Evolutionary conservation across 805 yeast genomes (phyloP), one percentile per base, ranked within the genome.

Genomic region (Candida endomychidarum): DNA sequence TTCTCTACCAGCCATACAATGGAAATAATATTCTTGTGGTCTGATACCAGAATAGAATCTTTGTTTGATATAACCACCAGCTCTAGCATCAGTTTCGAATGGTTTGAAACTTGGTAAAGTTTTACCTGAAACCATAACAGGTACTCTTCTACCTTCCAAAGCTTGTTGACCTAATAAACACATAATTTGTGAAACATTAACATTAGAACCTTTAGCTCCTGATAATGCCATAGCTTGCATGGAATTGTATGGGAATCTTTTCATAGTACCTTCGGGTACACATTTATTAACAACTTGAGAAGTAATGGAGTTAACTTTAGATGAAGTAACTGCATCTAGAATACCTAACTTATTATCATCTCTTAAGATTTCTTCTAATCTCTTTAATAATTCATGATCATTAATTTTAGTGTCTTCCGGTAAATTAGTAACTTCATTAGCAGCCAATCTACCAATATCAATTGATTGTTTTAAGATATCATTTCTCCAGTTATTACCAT

Each of bases 1-100:
- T 75, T 93, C 99, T 74, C 99, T 85, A 69, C 99, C 99, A 41
- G 99, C 99, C 99, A 93, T 93, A 75, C 98, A 93, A 71, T 93
- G 99, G 93, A 95, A 93, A 62, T 90, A 93, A 68, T 95, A 93
- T 65, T 93, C 99, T 68, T 93, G 99, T 4, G 99, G 99, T 63
- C 87, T 81, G 52, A 93, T 86, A 65, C 99, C 99, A 28, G 97
- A 88, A 63, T 88, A 95, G 81, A 93, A 93, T 54, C 99, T 85
- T 47, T 95, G 91, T 63, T 91, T 86, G 60, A 93, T 87, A 62
- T 88, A 93, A 41, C 99, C 99, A 74, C 99, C 99, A 18, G 99
- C 97, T 62, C 95, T 78, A 1, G 97, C 96, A 62, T 88, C 91
- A 11, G 99, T 93, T 60, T 95, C 99, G 58, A 79, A 91, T 1